Evolutionary conservation across 768 basidiomycete genomes (phyloP).

Genomic region (Pisolithus microcarpus): DNA sequence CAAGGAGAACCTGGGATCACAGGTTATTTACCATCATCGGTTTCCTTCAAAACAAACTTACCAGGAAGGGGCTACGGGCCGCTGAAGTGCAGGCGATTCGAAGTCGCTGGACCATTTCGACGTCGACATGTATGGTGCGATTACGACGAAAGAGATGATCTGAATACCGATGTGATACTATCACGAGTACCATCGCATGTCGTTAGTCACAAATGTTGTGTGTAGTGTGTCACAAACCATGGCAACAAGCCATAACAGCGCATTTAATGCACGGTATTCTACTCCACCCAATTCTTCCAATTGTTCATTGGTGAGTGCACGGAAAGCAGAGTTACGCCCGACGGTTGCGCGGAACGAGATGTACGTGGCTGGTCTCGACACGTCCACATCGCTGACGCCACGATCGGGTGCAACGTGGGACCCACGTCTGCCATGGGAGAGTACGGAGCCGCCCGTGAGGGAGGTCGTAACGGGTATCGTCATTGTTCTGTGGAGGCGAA

Average conservation of each 20-base stretch:
- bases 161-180: conserved; percentile 76
- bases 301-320: too few species aligned
- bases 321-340: too few species aligned
- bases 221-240: too few species aligned
- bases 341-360: conserved; percentile 75
- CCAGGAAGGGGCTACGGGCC: conserved; percentile 59
- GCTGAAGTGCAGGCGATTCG: conserved; percentile 48
- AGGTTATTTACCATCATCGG: too few species aligned
- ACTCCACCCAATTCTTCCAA: too few species aligned
- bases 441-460: conserved; percentile 30
- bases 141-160: conserved; percentile 58
- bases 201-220: too few species aligned
- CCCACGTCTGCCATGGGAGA: conserved; percentile 26
- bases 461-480: too few species aligned
- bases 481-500: conserved; percentile 52
- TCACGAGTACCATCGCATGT: too few species aligned
- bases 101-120: conserved; percentile 56
- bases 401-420: conserved; percentile 7
- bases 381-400: conserved; percentile 23
- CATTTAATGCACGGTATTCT: too few species aligned
- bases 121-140: conserved; percentile 73
- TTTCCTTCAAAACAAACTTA: too few species aligned
- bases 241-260: too few species aligned
- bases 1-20: conserved; percentile 58
- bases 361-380: conserved; percentile 62